Percentiles rank a stretch among this genome's conserved stretches.
Conservation (phyloP, 805 yeast genomes). For the Starmerella geochares region DNA sequence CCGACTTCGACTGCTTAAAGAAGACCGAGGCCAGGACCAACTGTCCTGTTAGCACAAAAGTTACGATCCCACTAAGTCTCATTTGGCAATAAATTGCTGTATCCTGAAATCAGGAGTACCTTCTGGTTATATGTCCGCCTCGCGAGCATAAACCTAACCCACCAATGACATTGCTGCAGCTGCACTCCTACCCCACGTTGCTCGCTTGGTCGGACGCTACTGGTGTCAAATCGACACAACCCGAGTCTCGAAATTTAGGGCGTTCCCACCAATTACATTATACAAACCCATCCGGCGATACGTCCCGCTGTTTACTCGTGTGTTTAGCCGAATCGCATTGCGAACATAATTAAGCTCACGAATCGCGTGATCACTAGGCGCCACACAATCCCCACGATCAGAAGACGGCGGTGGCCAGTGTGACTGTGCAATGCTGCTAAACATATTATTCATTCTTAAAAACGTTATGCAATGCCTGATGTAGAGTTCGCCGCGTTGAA, state of each 20-base stretch:
- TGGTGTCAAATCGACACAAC: neutral
- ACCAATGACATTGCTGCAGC: neutral
- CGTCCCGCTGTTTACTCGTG: too few relatives aligned
- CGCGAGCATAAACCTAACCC: neutral
- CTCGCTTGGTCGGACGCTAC: neutral
- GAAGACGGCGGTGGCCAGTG: neutral
- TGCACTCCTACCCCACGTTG: conserved; percentile 5
- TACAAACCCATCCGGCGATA: too few relatives aligned
- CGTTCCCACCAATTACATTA: too few relatives aligned
- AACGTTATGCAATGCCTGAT: too few relatives aligned
- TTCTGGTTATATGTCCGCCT: conserved; percentile 1
- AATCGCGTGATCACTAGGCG: neutral
- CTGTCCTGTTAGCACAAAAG: neutral
- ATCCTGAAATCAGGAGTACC: neutral
- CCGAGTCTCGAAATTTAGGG: neutral
- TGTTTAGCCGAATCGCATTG: neutral
- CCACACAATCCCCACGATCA: neutral
- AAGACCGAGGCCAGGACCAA: conserved; percentile 16
- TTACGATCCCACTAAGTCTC: neutral
- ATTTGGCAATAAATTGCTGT: neutral
- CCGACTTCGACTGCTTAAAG: conserved; percentile 19
- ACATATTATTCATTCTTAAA: too few relatives aligned
- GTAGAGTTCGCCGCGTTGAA: too few relatives aligned
- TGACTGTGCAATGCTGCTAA: too few relatives aligned
- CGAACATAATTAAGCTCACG: neutral